Conservation (phyloP, 1,284 basidiomycete species). For the Cryptococcus sp. region DNA sequence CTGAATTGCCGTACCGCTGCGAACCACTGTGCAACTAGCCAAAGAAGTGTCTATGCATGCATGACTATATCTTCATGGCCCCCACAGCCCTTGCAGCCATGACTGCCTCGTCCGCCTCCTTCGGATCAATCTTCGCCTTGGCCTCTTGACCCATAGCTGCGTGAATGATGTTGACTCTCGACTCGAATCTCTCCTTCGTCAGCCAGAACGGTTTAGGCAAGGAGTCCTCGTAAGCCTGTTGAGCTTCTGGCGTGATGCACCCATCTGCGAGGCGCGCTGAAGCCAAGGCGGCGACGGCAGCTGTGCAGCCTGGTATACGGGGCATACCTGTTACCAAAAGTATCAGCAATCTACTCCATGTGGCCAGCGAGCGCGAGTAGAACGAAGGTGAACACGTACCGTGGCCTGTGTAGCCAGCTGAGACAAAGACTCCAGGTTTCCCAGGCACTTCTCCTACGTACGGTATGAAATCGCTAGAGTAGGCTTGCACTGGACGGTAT, state of each 20-base stretch:
- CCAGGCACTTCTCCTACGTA: slow-evolving; percentile 30
- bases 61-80: too few species aligned
- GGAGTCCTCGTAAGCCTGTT: slow-evolving; percentile 12
- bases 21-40: too few species aligned
- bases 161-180: slow-evolving; percentile 27
- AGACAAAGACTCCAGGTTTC: slow-evolving; percentile 29
- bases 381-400: slow-evolving; percentile 18
- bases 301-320: slow-evolving; percentile 31
- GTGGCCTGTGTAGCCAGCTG: slow-evolving; percentile 40
- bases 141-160: slow-evolving; percentile 24
- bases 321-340: slow-evolving; percentile 29
- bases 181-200: slow-evolving; percentile 25
- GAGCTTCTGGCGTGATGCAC: slow-evolving; percentile 12
- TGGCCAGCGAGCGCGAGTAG: background rate
- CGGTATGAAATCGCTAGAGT: slow-evolving; percentile 34
- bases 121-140: slow-evolving; percentile 9
- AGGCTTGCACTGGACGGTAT: slow-evolving; percentile 27
- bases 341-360: background rate
- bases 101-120: slow-evolving; percentile 20
- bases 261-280: slow-evolving; percentile 9
- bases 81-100: slow-evolving; percentile 11
- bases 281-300: slow-evolving; percentile 21
- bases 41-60: too few species aligned
- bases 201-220: slow-evolving; percentile 30
- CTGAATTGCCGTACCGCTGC: too few species aligned